A percentile compares a stretch with the other conserved stretches of the same genome.
These are phyloP conservation scores for Russula olivacea DNA, from an alignment of 768 basidiomycete species.

Conservation along the genomic window DNA sequence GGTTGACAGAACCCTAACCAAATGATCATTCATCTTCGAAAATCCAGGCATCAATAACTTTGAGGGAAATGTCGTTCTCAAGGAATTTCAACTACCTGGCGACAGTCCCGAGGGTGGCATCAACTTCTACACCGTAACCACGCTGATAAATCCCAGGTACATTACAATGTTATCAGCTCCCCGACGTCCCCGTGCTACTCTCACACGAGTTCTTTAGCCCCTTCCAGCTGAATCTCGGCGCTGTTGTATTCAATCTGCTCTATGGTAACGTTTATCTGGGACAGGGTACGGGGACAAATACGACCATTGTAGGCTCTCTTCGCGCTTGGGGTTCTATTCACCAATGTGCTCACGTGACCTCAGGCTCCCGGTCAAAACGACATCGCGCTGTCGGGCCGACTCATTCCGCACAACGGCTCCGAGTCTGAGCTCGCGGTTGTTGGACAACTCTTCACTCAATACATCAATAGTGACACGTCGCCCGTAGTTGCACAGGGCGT, in stretches of 20 bases:
- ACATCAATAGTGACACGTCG: constrained; percentile 57
- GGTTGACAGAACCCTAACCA: background rate
- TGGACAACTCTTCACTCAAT: constrained; percentile 62
- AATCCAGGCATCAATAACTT: constrained; percentile 55
- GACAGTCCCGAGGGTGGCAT: constrained; percentile 66
- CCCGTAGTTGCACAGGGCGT: constrained; percentile 54
- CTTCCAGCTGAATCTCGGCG: constrained; percentile 64
- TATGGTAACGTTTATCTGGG: constrained; percentile 56
- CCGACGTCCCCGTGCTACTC: background rate
- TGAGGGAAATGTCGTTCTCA: constrained; percentile 46
- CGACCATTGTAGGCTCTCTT: constrained; percentile 43
- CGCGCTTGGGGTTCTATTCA: background rate
- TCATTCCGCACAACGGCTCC: constrained; percentile 47
- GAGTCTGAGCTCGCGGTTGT: constrained; percentile 41
- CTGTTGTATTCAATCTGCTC: constrained; percentile 53
- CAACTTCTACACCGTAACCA: constrained; percentile 52
- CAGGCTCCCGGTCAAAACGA: constrained; percentile 51
- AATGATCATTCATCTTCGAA: background rate
- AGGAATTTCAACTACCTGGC: constrained; percentile 58
- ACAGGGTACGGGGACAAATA: constrained; percentile 46
- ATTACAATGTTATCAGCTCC: background rate
- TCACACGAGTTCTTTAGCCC: constrained; percentile 38
- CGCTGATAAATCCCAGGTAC: constrained; percentile 54
- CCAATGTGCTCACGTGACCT: background rate
- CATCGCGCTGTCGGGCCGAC: constrained; percentile 51